Evolutionary conservation across 441 rosid species (phyloP).

Genomic region (Brassica hybrid): DNA sequence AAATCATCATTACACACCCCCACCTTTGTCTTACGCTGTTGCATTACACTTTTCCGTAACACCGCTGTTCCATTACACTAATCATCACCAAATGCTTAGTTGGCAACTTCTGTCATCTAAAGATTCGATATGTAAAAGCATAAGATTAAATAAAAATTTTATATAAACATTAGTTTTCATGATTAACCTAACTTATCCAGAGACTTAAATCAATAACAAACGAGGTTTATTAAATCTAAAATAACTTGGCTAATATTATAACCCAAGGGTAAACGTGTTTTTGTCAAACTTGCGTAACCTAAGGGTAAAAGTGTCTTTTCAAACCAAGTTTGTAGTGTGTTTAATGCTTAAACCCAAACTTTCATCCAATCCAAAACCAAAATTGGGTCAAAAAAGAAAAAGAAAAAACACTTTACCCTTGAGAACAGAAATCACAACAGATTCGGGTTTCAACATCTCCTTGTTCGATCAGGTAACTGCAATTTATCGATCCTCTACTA

Average conservation of each 20-base stretch:
- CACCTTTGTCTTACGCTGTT: conserved; percentile 32
- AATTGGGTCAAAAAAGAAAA: background rate
- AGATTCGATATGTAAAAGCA: conserved; percentile 1
- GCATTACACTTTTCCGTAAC: background rate
- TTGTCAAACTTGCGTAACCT: background rate
- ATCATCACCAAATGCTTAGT: conserved; percentile 25
- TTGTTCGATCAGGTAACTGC: conserved; percentile 23
- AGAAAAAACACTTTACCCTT: background rate
- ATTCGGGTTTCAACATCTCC: too few relatives aligned
- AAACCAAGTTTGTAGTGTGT: too few relatives aligned
- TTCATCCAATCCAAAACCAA: background rate
- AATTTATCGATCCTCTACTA: conserved; percentile 3
- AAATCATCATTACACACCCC: conserved; percentile 14
- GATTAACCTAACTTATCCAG: background rate
- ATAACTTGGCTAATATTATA: too few relatives aligned
- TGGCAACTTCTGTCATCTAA: conserved; percentile 14
- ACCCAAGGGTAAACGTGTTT: too few relatives aligned
- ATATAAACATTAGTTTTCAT: background rate
- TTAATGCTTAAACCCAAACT: background rate
- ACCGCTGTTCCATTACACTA: background rate
- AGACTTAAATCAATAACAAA: background rate
- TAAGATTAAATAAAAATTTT: background rate
- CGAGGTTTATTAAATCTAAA: background rate
- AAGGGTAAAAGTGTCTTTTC: conserved; percentile 12
- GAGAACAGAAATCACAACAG: too few relatives aligned